These are phyloP conservation scores for Penicillium cosmopolitanum DNA, from an alignment of 495 filamentous ascomycete genomes.

Conservation along the genomic window DNA sequence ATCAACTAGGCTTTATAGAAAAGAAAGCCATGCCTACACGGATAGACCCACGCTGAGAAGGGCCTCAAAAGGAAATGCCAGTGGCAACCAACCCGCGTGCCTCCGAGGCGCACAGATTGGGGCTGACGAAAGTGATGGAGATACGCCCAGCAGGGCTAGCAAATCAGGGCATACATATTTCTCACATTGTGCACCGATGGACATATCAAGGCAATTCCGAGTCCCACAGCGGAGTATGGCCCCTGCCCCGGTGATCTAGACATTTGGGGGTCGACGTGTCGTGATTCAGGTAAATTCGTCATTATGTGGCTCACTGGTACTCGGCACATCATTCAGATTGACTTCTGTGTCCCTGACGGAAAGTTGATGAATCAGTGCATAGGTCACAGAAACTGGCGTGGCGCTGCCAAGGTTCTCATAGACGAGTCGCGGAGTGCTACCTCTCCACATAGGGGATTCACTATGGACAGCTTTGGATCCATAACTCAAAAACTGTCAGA, in stretches of 20 bases:
- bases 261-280: neutral
- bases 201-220: slow-evolving; percentile 5
- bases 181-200: neutral
- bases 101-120: neutral
- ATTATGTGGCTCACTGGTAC: neutral
- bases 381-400: neutral
- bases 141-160: neutral
- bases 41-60: neutral
- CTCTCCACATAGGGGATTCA: slow-evolving; percentile 15
- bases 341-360: neutral
- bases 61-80: neutral
- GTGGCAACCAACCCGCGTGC: neutral
- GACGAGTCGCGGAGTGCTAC: neutral
- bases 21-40: neutral
- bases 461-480: neutral
- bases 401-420: slow-evolving; percentile 4
- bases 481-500: slow-evolving; percentile 3
- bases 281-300: slow-evolving; percentile 6
- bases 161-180: slow-evolving; percentile 14
- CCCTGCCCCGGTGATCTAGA: neutral
- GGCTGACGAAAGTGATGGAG: slow-evolving; percentile 14
- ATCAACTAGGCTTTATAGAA: slow-evolving; percentile 4
- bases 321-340: neutral
- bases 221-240: slow-evolving; percentile 15
- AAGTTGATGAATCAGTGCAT: slow-evolving; percentile 5